These are phyloP conservation scores for Daedaleopsis nitida DNA, from an alignment of 768 basidiomycete genomes.

Conservation along the genomic window DNA sequence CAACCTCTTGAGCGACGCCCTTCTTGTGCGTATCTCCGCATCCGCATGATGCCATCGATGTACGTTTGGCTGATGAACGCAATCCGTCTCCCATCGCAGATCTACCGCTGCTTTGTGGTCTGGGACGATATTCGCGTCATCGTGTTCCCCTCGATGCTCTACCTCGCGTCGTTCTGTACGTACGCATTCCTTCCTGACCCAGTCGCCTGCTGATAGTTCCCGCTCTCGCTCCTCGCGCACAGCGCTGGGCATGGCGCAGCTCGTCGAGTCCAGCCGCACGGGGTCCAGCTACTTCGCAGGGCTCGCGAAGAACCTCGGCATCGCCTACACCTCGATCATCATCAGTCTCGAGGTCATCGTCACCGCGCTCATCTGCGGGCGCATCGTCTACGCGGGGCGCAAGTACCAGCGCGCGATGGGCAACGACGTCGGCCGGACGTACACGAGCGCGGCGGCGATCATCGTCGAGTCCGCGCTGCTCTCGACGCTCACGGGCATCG, in stretches of 20 bases:
- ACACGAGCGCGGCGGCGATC: constrained; percentile 29
- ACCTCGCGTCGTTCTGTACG: constrained; percentile 13
- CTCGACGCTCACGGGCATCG: constrained; percentile 37
- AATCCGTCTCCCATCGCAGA: constrained; percentile 25
- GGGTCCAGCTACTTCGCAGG: constrained; percentile 17
- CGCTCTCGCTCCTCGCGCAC: neutral
- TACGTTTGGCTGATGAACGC: neutral
- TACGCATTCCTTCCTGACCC: neutral
- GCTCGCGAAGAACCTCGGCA: constrained; percentile 8
- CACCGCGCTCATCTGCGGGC: constrained; percentile 15
- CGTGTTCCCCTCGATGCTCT: constrained; percentile 15
- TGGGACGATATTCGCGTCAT: constrained; percentile 26
- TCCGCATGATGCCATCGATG: neutral
- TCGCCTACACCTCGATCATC: constrained; percentile 17
- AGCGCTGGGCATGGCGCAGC: constrained; percentile 17
- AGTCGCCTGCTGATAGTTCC: neutral
- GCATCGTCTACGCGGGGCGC: constrained; percentile 9
- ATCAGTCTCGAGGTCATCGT: constrained; percentile 18
- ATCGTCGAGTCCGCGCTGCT: constrained; percentile 39
- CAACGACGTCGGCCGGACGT: neutral
- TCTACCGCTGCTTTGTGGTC: constrained; percentile 41
- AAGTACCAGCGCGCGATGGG: constrained; percentile 4
- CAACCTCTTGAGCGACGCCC: constrained; percentile 39
- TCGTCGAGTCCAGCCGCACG: constrained; percentile 12
- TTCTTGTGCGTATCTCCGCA: neutral